Evolutionary conservation across 345 rosid genomes (phyloP).

Genomic region (Microthlaspi erraticum): DNA sequence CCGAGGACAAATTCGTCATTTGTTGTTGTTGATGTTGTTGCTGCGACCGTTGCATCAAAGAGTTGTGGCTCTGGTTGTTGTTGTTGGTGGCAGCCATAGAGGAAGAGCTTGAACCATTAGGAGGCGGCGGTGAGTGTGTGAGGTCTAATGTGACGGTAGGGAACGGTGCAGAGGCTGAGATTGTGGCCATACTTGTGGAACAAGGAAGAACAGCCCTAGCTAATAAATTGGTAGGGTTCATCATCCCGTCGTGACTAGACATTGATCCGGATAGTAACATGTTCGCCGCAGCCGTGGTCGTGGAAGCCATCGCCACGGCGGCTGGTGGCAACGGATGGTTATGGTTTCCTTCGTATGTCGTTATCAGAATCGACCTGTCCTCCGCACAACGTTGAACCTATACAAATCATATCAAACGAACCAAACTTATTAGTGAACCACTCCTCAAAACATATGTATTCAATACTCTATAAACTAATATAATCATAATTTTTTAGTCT

Average conservation of each 20-base stretch:
- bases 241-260: constrained; percentile 86
- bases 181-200: constrained; percentile 90
- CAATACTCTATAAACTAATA: neutral
- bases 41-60: constrained; percentile 25
- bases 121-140: constrained; percentile 54
- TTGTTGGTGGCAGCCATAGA: constrained; percentile 48
- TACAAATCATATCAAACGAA: neutral
- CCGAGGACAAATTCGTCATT: constrained; percentile 35
- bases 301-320: constrained; percentile 95
- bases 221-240: constrained; percentile 82
- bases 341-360: constrained; percentile 95
- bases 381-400: constrained; percentile 97
- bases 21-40: constrained; percentile 30
- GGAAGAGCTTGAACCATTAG: constrained; percentile 46
- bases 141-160: constrained; percentile 97
- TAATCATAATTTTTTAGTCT: neutral
- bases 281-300: constrained; percentile 83
- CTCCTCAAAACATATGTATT: neutral
- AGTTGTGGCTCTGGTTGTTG: constrained; percentile 30
- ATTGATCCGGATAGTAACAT: constrained; percentile 94
- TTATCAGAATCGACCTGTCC: constrained; percentile 77
- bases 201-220: constrained; percentile 90
- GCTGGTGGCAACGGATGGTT: constrained; percentile 95
- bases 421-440: neutral
- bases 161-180: constrained; percentile 96